Base-by-base conservation (phyloP, 257 asterid genomes). In the Fraxinus pennsylvanica region DNA sequence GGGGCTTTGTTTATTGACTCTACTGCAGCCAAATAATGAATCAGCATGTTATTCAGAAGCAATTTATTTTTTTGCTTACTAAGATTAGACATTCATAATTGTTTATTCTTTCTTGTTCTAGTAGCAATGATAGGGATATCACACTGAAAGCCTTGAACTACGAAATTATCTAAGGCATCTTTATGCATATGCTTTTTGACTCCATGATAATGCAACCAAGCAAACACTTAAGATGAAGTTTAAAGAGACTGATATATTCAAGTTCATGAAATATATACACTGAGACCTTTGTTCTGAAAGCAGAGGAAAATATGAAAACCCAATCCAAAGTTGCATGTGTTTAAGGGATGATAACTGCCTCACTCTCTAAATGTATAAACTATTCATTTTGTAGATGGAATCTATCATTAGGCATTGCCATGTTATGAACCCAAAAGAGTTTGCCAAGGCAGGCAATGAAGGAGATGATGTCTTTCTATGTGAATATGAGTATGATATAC, bases 391-490 rank as follows among this genome's bases (percentile, higher is more conserved):
- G 84, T 79, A 93, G 99, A 91, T 93, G 96, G 94, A 89, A 80
- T 84, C 98, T 17, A 74, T 91, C 72, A 88, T 95, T 74, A 84
- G 98, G 83, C 99, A 91, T 80, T 91, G 97, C 82, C 85, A 3
- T 82, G 96, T 91, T 39, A 87, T 93, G 97, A 82, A 76, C 80
- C 99, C 97, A 1, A 86, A 85, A 68, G 96, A 90, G 36, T 91
- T 84, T 82, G 81, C 89, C 76, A 88, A 84, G 76, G 96, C 96
- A 39, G 68, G 76, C 83, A 85, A 88, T 82, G 98, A 81, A 1
- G 98, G 99, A 72, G 99, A 95, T 85, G 98, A 93, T 77, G 92
- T 95, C 78, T 93, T 93, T 80, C 79, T 93, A n/a, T 93, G 98
- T 82, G 99, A 95, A 81, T 95, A 95, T 69, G 98, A 95, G 79